Base-by-base conservation (phyloP, 768 basidiomycete species). In the Phylloporus rhodoxanthus region DNA sequence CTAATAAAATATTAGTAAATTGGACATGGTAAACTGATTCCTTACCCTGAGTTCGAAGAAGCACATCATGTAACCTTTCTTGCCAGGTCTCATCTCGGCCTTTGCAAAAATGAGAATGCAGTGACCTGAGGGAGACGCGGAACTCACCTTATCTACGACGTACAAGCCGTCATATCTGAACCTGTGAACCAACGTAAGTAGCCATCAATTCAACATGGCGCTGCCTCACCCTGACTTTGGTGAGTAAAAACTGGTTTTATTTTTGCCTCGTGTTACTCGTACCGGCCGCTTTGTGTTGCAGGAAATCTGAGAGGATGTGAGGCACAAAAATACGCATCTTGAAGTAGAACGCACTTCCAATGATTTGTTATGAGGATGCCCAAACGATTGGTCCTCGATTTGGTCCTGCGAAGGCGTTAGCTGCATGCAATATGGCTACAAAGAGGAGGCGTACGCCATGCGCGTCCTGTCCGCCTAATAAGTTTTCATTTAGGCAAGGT, bases 231-330 rank as follows among this genome's bases (percentile, higher is more conserved):
- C 68, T 17, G 17, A 10, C 1, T 17, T 0, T 0, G 66, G 66
- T 4, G 68, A 36, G 30, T 62, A 67, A 43, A 15, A 21, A 32
- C 39, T 63, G 1, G n/a, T 4, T 0, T 26, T 10, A 17, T 40
- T 59, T 21, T 20, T 57, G 20, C 72, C 72, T n/a, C 73, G 62
- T 25, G 72, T 38, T 10, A 74, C 72, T 37, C 72, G 67, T 1
- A 74, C 70, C 0, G 70, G 72, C 15, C 57, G 58, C 28, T 50
- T 57, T 1, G 60, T 70, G 15, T 47, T 0, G 17, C 2, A 46
- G 4, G 73, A 72, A 10, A 67, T 42, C 68, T 73, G 37, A 30
- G 14, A 42, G 19, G 13, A 43, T 11, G 34, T 54, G 17, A 53
- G 33, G 11, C 28, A 42, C 14, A 4, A 17, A 2, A 3, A 28